These are phyloP conservation scores for Eucalyptus cloeziana DNA, from an alignment of 345 rosid genomes.

Conservation along the genomic window DNA sequence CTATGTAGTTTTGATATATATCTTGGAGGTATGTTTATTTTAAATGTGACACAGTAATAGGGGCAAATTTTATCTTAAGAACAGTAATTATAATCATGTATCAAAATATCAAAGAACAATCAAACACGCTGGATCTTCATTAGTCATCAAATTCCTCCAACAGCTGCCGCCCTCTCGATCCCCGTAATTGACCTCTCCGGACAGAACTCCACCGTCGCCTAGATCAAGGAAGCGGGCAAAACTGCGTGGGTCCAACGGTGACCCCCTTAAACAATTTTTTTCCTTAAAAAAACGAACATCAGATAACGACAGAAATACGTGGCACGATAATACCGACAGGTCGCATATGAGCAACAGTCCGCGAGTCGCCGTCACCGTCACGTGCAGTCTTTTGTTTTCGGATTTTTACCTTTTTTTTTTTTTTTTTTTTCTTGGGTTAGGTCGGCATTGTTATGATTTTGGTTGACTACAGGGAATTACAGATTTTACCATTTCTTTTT, in stretches of 20 bases:
- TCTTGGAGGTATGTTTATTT: too few species aligned
- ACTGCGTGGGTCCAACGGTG: background rate
- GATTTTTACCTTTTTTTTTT: background rate
- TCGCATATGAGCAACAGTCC: background rate
- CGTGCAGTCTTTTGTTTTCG: background rate
- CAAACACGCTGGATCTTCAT: too few species aligned
- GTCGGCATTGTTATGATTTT: background rate
- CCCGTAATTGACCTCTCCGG: too few species aligned
- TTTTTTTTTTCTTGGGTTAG: background rate
- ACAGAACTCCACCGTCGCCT: too few species aligned
- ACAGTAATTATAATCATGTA: too few species aligned
- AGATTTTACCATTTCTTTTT: background rate
- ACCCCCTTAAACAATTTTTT: background rate
- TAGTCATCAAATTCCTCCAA: too few species aligned
- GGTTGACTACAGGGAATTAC: background rate
- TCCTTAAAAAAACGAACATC: background rate
- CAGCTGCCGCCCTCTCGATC: too few species aligned
- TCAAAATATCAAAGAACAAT: too few species aligned
- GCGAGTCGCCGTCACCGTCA: conserved; percentile 6
- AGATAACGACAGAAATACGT: background rate
- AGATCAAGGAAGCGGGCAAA: too few species aligned
- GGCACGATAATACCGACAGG: conserved; percentile 5
- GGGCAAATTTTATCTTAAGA: too few species aligned
- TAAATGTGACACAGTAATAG: too few species aligned
- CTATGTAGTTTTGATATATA: too few species aligned